Evolutionary conservation across 2,329 filamentous ascomycete species (phyloP).

Genomic region (Juglanconis juglandina): DNA sequence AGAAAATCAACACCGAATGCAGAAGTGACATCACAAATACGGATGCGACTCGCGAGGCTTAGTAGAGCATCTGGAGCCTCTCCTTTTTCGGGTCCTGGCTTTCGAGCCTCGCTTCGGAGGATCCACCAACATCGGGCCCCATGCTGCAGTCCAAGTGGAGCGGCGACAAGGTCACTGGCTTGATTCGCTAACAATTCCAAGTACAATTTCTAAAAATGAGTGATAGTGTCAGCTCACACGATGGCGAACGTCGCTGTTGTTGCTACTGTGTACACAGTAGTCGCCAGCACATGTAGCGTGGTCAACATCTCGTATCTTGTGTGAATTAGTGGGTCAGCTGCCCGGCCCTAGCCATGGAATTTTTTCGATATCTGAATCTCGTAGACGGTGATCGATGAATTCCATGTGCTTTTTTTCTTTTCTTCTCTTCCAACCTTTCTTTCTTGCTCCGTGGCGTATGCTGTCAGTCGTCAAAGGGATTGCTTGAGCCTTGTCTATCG

Average conservation of each 20-base stretch:
- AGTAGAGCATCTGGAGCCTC: not conserved
- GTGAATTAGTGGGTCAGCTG: not conserved
- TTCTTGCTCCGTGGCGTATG: not conserved
- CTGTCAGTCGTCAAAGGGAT: conserved; percentile 2
- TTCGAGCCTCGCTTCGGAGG: not conserved
- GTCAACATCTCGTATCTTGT: not conserved
- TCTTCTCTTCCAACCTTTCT: not conserved
- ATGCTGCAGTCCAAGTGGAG: not conserved
- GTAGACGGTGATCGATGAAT: not conserved
- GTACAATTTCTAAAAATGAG: not conserved
- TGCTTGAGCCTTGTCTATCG: conserved; percentile 13
- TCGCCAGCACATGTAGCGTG: not conserved
- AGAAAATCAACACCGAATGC: not conserved
- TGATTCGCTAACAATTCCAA: not conserved
- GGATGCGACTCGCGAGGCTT: not conserved
- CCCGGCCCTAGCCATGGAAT: not conserved
- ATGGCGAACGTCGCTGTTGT: not conserved
- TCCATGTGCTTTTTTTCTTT: conserved; percentile 2
- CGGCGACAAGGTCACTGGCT: not conserved
- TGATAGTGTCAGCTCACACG: not conserved
- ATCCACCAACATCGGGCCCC: not conserved
- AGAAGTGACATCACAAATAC: not conserved
- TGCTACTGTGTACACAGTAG: not conserved
- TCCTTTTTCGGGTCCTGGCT: not conserved
- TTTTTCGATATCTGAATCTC: not conserved